Evolutionary conservation across 2,329 filamentous ascomycete species (phyloP), one percentile per base, ranked within the genome.

Genomic region (Trichoderma koningii): DNA sequence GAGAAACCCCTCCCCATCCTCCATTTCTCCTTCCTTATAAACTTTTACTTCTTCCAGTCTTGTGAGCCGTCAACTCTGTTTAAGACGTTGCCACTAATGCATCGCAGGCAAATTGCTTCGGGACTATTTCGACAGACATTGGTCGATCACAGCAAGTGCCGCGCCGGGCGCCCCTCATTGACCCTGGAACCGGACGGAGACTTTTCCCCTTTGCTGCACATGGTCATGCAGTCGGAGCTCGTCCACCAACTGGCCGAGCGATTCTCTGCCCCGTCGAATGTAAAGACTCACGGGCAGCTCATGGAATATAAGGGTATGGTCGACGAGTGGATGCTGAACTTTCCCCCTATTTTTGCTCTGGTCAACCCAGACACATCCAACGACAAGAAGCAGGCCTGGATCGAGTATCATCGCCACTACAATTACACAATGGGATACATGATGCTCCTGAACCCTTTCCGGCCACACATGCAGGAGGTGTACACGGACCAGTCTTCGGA

Each of bases 371-470:
- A 83, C 66, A 75, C 70, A 0, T 77, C 73, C 1, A 73, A 77
- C 30, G 81, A 83, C 64, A 66, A 71, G 1, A 65, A 72, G 12
- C 71, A 80, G 61, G 72, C 75, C 0, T 81, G 80, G 69, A 74
- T 81, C n/a, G 71, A 76, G 7, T 75, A 78, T n/a, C 81, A 83
- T 48, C 79, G 81, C n/a, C 74, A 74, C 47, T 80, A 82, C 66
- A 67, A 82, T 3, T 78, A 81, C 63, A 76, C 76, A 30, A 76
- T 79, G 68, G 76, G 78, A 17, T 78, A 80, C 42, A 75, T 83
- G 68, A 77, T 81, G 61, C 79, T 80, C 66, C 71, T 83, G 1
- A 76, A 81, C 57, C 80, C 81, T 7, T 74, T 83, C 53, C 80
- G 83, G 52, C 71, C 76, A 1, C 82, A 77, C 67, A 78, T 85